A percentile compares a stretch with the other conserved stretches of the same genome.
Conservation (phyloP, 1,284 basidiomycete genomes). For the Pterula multifida region DNA sequence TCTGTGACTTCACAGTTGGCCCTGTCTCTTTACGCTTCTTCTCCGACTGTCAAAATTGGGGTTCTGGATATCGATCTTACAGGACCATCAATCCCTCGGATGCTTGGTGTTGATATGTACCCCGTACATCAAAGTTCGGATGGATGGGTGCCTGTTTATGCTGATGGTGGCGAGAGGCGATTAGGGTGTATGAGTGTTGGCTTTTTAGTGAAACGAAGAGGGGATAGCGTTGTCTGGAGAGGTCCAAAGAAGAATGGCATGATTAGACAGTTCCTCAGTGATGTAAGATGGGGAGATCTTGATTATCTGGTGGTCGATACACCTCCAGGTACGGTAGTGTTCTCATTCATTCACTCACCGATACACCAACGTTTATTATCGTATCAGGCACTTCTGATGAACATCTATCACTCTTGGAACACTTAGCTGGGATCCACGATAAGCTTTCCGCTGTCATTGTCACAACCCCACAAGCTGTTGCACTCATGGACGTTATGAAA, state of each 20-base stretch:
- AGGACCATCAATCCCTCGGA: constrained; percentile 92
- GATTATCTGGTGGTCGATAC: constrained; percentile 98
- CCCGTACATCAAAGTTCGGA: constrained; percentile 87
- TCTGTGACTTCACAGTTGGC: constrained; percentile 92
- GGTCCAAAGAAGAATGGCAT: constrained; percentile 99
- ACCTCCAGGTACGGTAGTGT: constrained; percentile 66
- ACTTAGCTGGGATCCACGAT: constrained; percentile 76
- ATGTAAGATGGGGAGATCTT: constrained; percentile 93
- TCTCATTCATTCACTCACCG: constrained; percentile 9
- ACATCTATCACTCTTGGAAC: constrained; percentile 91
- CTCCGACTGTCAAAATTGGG: constrained; percentile 63
- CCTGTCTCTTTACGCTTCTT: constrained; percentile 66
- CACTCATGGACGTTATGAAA: constrained; percentile 91
- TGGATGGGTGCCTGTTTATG: constrained; percentile 98
- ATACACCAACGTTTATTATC: constrained; percentile 10
- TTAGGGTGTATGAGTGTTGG: constrained; percentile 96
- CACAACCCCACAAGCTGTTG: constrained; percentile 95
- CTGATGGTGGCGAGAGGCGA: constrained; percentile 56
- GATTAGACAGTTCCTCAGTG: constrained; percentile 95
- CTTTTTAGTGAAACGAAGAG: constrained; percentile 82
- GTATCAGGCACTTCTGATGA: constrained; percentile 89
- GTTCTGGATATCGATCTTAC: constrained; percentile 96
- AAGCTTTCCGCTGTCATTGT: constrained; percentile 82
- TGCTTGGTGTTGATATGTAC: constrained; percentile 87
- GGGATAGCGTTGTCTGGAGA: constrained; percentile 94